Conservation (phyloP, 768 basidiomycete genomes). For the Strobilomyces echinocephalus region DNA sequence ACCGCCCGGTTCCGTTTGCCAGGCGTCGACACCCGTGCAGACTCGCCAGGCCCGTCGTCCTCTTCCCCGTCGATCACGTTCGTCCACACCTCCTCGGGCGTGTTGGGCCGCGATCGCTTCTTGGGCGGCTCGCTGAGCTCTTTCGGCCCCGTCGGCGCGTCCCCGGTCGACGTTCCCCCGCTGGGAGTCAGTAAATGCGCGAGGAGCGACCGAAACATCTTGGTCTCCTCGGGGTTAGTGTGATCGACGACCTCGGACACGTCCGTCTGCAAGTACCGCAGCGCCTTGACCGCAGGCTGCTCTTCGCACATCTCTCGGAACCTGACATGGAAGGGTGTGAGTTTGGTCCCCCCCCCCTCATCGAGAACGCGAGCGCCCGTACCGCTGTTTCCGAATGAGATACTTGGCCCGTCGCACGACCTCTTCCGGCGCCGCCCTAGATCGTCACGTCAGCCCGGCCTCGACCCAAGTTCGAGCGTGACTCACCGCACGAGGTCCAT, state of each 20-base stretch:
- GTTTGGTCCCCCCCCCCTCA: not conserved
- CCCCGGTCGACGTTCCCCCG: constrained; percentile 4
- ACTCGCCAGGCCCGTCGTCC: constrained; percentile 17
- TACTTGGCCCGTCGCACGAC: constrained; percentile 61
- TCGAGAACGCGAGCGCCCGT: not conserved
- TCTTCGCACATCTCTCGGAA: constrained; percentile 82
- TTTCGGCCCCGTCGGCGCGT: not conserved
- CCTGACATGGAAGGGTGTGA: constrained; percentile 32
- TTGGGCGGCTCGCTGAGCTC: constrained; percentile 26
- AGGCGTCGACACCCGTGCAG: constrained; percentile 13
- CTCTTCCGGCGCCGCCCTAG: constrained; percentile 58
- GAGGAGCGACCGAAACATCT: constrained; percentile 60
- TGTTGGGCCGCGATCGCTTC: constrained; percentile 43
- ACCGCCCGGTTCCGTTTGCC: constrained; percentile 15
- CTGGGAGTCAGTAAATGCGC: constrained; percentile 52
- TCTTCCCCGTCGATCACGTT: constrained; percentile 36
- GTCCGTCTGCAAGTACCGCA: constrained; percentile 65
- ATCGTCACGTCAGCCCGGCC: constrained; percentile 21
- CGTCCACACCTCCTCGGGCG: constrained; percentile 40
- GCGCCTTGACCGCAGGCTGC: constrained; percentile 51
- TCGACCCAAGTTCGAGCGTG: constrained; percentile 27
- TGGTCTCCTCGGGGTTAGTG: constrained; percentile 53
- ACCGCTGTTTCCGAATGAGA: constrained; percentile 70
- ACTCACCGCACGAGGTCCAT: constrained; percentile 63
- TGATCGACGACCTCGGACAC: constrained; percentile 73